A percentile compares a stretch with the other conserved stretches of the same genome.
Evolutionary conservation across 208 protist genomes (phyloP).

Genomic region (Crithidia brevicula): DNA sequence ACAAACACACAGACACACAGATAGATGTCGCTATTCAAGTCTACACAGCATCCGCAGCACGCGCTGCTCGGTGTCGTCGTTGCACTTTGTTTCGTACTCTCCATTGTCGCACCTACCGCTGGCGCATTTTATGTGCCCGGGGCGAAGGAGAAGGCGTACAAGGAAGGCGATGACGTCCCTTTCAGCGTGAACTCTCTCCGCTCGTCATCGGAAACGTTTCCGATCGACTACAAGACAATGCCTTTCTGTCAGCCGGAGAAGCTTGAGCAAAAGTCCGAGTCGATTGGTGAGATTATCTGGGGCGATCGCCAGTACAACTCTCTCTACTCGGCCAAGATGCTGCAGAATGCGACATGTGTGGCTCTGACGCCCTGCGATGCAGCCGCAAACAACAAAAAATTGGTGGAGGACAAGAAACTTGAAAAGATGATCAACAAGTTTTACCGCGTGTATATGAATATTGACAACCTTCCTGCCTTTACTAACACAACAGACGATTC

Average conservation of each 20-base stretch:
- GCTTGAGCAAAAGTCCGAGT: slow-evolving; percentile 41
- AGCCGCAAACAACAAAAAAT: slow-evolving; percentile 29
- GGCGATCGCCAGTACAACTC: slow-evolving; percentile 79
- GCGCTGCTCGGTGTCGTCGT: background rate
- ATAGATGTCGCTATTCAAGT: background rate
- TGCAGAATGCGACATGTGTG: slow-evolving; percentile 44
- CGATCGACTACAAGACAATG: slow-evolving; percentile 71
- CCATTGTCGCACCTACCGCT: background rate
- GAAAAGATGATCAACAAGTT: slow-evolving; percentile 64
- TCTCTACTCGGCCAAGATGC: slow-evolving; percentile 70
- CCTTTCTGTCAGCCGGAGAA: slow-evolving; percentile 61
- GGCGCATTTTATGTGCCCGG: slow-evolving; percentile 70
- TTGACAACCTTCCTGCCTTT: slow-evolving; percentile 85
- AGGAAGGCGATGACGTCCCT: slow-evolving; percentile 36
- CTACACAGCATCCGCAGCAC: background rate
- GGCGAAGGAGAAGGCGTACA: slow-evolving; percentile 55
- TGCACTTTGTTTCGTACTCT: slow-evolving; percentile 4
- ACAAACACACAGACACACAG: background rate
- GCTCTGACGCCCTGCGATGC: slow-evolving; percentile 51
- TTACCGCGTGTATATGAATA: slow-evolving; percentile 86
- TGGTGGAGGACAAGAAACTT: slow-evolving; percentile 33
- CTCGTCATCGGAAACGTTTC: slow-evolving; percentile 65
- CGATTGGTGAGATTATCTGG: slow-evolving; percentile 82
- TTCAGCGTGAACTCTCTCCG: slow-evolving; percentile 80
- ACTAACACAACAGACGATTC: slow-evolving; percentile 19